Conservation (phyloP, 257 asterid species). For the Solanum chaucha region DNA sequence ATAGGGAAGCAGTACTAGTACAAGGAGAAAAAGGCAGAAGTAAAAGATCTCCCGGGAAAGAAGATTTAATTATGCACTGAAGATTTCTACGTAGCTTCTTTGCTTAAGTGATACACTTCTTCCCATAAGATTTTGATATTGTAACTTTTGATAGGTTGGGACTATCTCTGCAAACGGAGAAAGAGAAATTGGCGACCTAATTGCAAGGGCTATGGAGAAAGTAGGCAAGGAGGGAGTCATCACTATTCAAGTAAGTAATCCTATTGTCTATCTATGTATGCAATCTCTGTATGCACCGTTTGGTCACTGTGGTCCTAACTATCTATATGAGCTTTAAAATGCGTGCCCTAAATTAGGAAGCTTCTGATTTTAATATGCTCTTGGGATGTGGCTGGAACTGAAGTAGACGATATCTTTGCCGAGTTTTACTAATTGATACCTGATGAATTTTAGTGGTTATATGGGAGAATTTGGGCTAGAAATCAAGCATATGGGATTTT, state of each 20-base stretch:
- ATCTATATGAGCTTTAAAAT: not conserved
- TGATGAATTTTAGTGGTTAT: not conserved
- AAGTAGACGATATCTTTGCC: not conserved
- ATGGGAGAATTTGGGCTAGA: not conserved
- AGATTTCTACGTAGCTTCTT: not conserved
- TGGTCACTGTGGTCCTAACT: not conserved
- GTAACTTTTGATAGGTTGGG: slow-evolving; percentile 53
- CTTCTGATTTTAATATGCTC: not conserved
- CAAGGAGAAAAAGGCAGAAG: not conserved
- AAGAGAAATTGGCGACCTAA: slow-evolving; percentile 86
- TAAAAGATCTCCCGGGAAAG: not conserved
- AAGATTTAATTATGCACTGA: not conserved
- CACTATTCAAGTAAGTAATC: slow-evolving; percentile 70
- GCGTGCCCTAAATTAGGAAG: not conserved
- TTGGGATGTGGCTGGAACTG: not conserved
- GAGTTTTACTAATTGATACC: not conserved
- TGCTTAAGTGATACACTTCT: not conserved
- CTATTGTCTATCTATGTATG: not conserved
- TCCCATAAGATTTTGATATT: not conserved
- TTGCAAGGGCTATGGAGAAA: slow-evolving; percentile 96
- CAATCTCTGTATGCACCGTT: not conserved
- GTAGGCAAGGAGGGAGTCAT: slow-evolving; percentile 98
- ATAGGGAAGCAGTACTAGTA: not conserved
- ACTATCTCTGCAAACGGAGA: slow-evolving; percentile 92
- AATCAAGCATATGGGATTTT: not conserved